Base-by-base conservation (phyloP, 139 green algal species). In the Limnomonas spitsbergensis region DNA sequence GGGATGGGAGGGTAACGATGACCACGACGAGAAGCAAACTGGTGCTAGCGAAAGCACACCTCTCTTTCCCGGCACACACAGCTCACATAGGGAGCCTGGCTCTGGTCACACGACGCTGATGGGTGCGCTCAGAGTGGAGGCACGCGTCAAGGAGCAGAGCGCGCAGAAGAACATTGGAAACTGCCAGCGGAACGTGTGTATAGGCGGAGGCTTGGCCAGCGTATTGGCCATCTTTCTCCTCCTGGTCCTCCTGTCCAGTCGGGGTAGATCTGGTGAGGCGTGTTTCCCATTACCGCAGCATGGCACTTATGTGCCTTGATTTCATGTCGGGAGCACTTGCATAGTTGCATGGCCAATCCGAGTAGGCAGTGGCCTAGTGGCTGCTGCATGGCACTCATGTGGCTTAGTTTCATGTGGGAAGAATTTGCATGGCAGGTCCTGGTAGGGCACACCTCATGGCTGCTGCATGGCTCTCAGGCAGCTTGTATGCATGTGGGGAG, bases 131-230 rank as follows among this genome's bases (percentile, higher is more conserved):
- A 47, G 83, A 1, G 86, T 90, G 0, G 82, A 88, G 86, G 82
- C 83, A 7, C 76, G 82, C 0, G 81, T 90, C 0, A 88, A 88
- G 40, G 86, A 90, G 36, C 76, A 85, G 3, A 61, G 85, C 34
- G 73, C 78, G 4, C 68, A 81, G 32, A 87, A 85, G 61, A 84
- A 85, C 66, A 39, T 87, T 1, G 76, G 86, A 26, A 79, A 80
- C 24, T 53, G 87, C 1, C 86, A 87, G 76, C 81, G 81, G 1
- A 77, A 72, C 2, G 75, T 88, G n/a, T 87, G 86, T 69, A 83
- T 90, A 32, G 86, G 86, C 24, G 86, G 86, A 3, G 86, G 86
- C 4, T 47, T 90, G 0, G 67, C 70, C 4, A 37, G 88, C 9
- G 83, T 90, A 20, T 39, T 90, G 0, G 37, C 87, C 1, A 67